Percentiles rank a stretch among this genome's conserved stretches.
These are phyloP conservation scores for Plantago major DNA, from an alignment of 257 asterid species.

Conservation along the genomic window DNA sequence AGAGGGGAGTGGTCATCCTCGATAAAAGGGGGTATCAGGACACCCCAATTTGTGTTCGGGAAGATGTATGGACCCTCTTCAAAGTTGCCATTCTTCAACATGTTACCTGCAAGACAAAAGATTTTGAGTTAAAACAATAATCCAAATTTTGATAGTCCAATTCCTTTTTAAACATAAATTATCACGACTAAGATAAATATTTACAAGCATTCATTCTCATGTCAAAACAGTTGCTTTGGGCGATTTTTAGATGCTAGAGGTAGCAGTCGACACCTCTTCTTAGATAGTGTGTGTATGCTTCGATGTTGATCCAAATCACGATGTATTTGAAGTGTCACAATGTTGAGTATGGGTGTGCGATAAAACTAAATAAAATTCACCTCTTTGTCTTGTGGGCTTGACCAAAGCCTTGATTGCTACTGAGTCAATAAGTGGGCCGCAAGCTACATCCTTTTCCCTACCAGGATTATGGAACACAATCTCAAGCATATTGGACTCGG, in stretches of 20 bases:
- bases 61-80: constrained; percentile 86
- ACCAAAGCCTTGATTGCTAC: constrained; percentile 59
- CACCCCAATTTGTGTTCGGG: constrained; percentile 56
- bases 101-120: constrained; percentile 43
- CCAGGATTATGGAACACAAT: constrained; percentile 43
- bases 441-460: constrained; percentile 33
- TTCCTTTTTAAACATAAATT: no score
- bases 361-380: constrained; percentile 15
- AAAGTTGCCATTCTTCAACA: constrained; percentile 77
- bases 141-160: no score
- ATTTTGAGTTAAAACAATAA: no score
- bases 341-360: no score
- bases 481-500: constrained; percentile 25
- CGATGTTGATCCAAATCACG: no score
- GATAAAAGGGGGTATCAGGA: constrained; percentile 69
- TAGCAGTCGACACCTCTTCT: no score
- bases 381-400: constrained; percentile 42
- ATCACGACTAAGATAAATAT: no score
- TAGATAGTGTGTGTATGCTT: no score
- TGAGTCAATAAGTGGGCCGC: constrained; percentile 75
- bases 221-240: no score
- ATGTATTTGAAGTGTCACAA: no score
- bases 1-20: constrained; percentile 79
- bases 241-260: no score
- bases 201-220: no score